Percentiles rank a stretch among this genome's conserved stretches.
Conservation (phyloP, 2,329 filamentous ascomycete species). For the Coniochaeta prunicola region DNA sequence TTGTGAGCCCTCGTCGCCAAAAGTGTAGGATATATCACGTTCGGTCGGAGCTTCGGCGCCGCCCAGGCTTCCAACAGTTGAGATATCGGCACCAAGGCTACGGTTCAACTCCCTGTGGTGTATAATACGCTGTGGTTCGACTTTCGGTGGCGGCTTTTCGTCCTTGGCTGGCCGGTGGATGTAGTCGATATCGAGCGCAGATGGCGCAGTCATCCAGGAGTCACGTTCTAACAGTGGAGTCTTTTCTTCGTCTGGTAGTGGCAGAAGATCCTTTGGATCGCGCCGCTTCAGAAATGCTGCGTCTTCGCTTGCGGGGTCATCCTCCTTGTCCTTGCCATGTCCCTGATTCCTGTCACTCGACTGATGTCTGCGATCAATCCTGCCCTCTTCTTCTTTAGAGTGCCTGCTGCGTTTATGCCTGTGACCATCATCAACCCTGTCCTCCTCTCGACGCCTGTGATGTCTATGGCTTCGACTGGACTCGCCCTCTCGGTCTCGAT, state of each 20-base stretch:
- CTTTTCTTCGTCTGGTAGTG: conserved; percentile 43
- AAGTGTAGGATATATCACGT: conserved; percentile 68
- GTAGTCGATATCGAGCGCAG: conserved; percentile 77
- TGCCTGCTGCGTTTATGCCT: conserved; percentile 59
- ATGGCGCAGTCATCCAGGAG: conserved; percentile 90
- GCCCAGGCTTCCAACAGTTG: conserved; percentile 41
- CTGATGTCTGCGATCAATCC: conserved; percentile 28
- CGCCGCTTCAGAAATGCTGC: conserved; percentile 31
- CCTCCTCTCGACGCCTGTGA: conserved; percentile 25
- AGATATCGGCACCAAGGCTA: conserved; percentile 50
- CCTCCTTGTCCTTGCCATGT: conserved; percentile 20
- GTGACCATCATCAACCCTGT: conserved; percentile 45
- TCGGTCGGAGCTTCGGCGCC: conserved; percentile 42
- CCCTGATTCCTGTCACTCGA: conserved; percentile 22
- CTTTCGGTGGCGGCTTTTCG: conserved; percentile 42
- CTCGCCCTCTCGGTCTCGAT: conserved; percentile 18
- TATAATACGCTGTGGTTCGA: conserved; percentile 62
- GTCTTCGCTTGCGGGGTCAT: conserved; percentile 12
- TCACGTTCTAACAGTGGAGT: conserved; percentile 57
- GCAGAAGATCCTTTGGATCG: conserved; percentile 43
- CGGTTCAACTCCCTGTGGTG: conserved; percentile 78
- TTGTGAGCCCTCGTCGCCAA: conserved; percentile 82
- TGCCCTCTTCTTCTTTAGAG: conserved; percentile 38
- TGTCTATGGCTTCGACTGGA: conserved; percentile 24
- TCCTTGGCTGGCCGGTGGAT: conserved; percentile 53